Percentiles rank a stretch among this genome's conserved stretches.
Conservation (phyloP, 2,329 filamentous ascomycete genomes). For the Diaporthe helianthi region DNA sequence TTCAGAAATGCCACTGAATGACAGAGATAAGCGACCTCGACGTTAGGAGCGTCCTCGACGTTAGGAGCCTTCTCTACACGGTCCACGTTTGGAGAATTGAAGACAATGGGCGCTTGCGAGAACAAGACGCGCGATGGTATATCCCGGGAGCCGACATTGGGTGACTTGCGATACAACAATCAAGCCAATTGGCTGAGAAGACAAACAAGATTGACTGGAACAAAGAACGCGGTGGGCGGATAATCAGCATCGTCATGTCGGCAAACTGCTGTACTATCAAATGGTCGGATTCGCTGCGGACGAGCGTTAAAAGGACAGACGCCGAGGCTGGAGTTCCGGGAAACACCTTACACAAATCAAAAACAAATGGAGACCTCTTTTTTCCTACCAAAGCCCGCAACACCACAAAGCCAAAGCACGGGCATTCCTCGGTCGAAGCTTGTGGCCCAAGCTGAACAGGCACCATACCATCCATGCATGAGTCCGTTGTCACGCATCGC, state of each 20-base stretch:
- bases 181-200: slow-evolving; percentile 2
- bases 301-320: slow-evolving; percentile 11
- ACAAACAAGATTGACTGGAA: slow-evolving; percentile 24
- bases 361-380: slow-evolving; percentile 11
- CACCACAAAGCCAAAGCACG: not conserved
- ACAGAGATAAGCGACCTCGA: slow-evolving; percentile 63
- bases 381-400: not conserved
- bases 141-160: not conserved
- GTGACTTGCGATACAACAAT: slow-evolving; percentile 8
- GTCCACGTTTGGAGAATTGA: slow-evolving; percentile 8
- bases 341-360: not conserved
- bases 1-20: slow-evolving; percentile 48
- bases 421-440: not conserved
- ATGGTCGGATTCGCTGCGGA: slow-evolving; percentile 11
- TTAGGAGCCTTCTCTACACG: slow-evolving; percentile 41
- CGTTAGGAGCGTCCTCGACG: slow-evolving; percentile 52
- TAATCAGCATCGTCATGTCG: slow-evolving; percentile 18
- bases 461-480: slow-evolving; percentile 8
- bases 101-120: not conserved
- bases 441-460: not conserved
- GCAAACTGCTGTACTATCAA: slow-evolving; percentile 18
- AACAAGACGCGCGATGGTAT: not conserved
- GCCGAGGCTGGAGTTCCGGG: not conserved
- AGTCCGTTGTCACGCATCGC: not conserved
- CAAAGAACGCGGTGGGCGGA: slow-evolving; percentile 11